These are phyloP conservation scores for Lojkania enalia DNA, from an alignment of 2,329 filamentous ascomycete genomes.

Conservation along the genomic window DNA sequence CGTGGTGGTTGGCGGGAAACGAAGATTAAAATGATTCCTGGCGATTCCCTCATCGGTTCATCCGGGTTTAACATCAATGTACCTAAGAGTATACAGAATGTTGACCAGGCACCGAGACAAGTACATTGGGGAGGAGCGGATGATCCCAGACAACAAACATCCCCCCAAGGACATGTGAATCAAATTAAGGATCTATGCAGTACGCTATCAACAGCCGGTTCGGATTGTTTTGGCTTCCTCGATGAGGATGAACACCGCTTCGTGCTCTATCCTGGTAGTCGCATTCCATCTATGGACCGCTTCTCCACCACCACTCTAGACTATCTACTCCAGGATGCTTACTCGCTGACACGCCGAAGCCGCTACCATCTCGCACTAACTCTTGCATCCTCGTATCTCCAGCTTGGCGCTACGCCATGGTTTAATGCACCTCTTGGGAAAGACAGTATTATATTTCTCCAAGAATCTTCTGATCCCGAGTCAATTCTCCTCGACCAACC, in stretches of 20 bases:
- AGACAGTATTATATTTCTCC: conserved; percentile 16
- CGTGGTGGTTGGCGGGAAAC: conserved; percentile 10
- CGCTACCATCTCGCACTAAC: conserved; percentile 27
- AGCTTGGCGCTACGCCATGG: conserved; percentile 31
- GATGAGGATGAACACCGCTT: conserved; percentile 18
- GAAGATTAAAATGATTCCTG: conserved; percentile 13
- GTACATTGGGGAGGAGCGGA: too few relatives aligned
- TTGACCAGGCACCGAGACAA: neutral
- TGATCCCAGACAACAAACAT: neutral
- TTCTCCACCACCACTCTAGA: conserved; percentile 2
- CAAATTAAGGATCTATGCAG: conserved; percentile 10
- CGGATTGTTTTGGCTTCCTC: conserved; percentile 16
- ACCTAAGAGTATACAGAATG: neutral
- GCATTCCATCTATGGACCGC: neutral
- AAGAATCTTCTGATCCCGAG: conserved; percentile 4
- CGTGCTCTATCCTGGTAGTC: conserved; percentile 8
- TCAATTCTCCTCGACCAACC: conserved; percentile 9
- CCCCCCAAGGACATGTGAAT: neutral
- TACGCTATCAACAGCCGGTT: conserved; percentile 1
- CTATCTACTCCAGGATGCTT: conserved; percentile 6
- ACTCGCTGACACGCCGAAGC: conserved; percentile 18
- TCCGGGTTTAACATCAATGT: neutral
- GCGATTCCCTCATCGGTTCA: neutral
- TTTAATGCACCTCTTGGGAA: conserved; percentile 13
- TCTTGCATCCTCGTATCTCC: conserved; percentile 27